Evolutionary conservation across 768 basidiomycete genomes (phyloP).

Genomic region (Dictyophora rubrovolvata): DNA sequence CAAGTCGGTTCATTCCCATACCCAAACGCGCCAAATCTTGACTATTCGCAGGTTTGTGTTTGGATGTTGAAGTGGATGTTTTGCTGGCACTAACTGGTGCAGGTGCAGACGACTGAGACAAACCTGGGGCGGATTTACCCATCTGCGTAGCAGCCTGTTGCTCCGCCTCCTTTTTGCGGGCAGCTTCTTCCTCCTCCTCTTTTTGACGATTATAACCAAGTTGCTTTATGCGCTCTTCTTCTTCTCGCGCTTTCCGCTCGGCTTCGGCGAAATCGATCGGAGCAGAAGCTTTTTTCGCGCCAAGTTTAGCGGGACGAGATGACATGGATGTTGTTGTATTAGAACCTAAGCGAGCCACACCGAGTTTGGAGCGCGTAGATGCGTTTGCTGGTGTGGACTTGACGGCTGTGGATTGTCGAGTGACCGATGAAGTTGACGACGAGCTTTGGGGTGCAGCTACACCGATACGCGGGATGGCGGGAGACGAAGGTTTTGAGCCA

Average conservation of each 20-base stretch:
- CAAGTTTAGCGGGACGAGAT: conserved; percentile 52
- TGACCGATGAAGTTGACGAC: conserved; percentile 24
- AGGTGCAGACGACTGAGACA: conserved; percentile 14
- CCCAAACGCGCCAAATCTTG: conserved; percentile 48
- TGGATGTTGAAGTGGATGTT: conserved; percentile 16
- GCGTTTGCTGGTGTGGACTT: conserved; percentile 17
- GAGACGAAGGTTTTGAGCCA: conserved; percentile 30
- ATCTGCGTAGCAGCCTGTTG: conserved; percentile 25
- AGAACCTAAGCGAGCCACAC: conserved; percentile 33
- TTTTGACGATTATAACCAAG: conserved; percentile 82
- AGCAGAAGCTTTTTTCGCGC: conserved; percentile 75
- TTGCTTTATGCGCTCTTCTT: conserved; percentile 85
- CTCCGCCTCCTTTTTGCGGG: conserved; percentile 50
- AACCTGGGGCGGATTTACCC: conserved; percentile 27
- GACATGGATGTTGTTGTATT: conserved; percentile 20
- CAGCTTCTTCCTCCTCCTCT: conserved; percentile 77
- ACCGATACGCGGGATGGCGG: conserved; percentile 52
- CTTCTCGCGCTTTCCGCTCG: conserved; percentile 80
- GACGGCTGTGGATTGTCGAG: conserved; percentile 31
- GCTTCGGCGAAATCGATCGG: conserved; percentile 92
- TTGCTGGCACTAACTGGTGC: conserved; percentile 20
- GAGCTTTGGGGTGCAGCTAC: conserved; percentile 36
- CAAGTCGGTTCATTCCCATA: conserved; percentile 68
- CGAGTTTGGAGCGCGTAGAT: conserved; percentile 28
- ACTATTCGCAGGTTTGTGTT: conserved; percentile 29